Percentiles rank a stretch among this genome's conserved stretches.
phyloP scores from a whole-genome alignment of 257 asterid genomes.

The Nicotiana tomentosiformis region DNA sequence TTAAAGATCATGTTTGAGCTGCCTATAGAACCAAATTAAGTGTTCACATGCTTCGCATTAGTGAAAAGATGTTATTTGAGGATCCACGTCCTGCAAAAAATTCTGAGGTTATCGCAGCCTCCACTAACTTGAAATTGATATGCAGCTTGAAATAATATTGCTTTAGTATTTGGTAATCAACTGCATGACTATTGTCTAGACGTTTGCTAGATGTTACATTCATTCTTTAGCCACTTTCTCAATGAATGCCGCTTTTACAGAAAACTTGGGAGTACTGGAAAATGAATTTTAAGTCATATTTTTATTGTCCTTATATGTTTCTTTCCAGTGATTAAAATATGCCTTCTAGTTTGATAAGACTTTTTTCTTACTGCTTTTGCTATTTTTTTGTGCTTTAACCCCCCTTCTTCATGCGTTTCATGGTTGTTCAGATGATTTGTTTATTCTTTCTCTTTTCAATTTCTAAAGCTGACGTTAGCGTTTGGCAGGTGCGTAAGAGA shows the following conservation, averaged over 20 bases:
- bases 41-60: neutral
- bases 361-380: neutral
- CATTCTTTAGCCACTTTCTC: neutral
- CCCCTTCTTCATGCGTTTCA: neutral
- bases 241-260: neutral
- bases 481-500: slow-evolving; percentile 89
- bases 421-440: neutral
- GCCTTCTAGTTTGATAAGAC: neutral
- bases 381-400: neutral
- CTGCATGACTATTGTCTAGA: neutral
- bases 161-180: neutral
- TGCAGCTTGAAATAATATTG: neutral
- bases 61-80: neutral
- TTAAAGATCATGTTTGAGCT: neutral
- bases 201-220: neutral
- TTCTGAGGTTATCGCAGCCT: neutral
- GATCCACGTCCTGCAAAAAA: neutral
- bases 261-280: neutral
- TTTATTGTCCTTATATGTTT: neutral
- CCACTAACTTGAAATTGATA: neutral
- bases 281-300: neutral
- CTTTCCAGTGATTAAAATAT: neutral
- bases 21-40: neutral
- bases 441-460: neutral
- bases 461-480: slow-evolving; percentile 1